phyloP scores from a whole-genome alignment of 2,329 filamentous ascomycete genomes.

The Aspergillus sp. region DNA sequence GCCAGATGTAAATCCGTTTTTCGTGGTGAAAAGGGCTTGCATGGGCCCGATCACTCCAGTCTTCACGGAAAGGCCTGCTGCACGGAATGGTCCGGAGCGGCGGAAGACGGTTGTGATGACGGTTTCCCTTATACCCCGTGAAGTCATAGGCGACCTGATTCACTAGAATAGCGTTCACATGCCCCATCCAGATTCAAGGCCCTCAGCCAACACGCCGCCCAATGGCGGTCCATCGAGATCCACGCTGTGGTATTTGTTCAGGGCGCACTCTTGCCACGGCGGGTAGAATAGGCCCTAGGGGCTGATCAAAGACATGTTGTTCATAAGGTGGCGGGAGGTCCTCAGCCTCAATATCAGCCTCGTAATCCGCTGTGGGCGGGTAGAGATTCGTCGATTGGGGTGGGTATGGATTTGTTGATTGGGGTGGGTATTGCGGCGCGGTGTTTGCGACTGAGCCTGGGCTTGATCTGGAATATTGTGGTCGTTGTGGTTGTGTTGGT shows the following conservation, averaged over 20 bases:
- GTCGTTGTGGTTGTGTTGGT: background rate
- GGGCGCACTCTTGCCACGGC: background rate
- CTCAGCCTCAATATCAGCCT: background rate
- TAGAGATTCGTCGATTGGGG: background rate
- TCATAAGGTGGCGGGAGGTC: constrained; percentile 31
- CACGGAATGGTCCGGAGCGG: background rate
- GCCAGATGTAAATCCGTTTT: background rate
- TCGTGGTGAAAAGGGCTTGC: background rate
- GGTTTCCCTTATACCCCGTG: background rate
- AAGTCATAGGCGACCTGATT: background rate
- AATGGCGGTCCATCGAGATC: constrained; percentile 26
- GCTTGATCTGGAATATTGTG: background rate
- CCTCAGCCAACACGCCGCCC: constrained; percentile 22
- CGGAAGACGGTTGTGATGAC: background rate
- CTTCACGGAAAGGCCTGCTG: background rate
- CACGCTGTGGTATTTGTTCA: background rate
- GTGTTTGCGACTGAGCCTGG: background rate
- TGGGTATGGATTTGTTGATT: background rate
- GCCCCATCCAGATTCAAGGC: background rate
- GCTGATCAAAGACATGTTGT: constrained; percentile 23
- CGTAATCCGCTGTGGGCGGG: background rate
- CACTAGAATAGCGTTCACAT: background rate
- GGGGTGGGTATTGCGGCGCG: background rate
- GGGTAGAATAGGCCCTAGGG: constrained; percentile 8
- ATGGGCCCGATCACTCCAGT: background rate